phyloP scores from a whole-genome alignment of 345 rosid species.

The Aurinia saxatilis region DNA sequence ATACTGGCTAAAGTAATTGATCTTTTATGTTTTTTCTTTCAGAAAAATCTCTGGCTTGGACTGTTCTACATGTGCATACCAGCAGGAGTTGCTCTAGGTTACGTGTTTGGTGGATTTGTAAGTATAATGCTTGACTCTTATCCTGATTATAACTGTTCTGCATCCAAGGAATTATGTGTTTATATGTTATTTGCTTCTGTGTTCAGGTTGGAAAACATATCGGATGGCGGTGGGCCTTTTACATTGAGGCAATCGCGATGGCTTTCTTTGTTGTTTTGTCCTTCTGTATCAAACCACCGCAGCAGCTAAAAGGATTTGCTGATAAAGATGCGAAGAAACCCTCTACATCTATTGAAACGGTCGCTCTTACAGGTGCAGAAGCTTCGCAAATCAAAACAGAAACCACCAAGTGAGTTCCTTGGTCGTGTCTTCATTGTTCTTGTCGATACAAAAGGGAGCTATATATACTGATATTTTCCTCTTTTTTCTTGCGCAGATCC shows the following conservation, averaged over 20 bases:
- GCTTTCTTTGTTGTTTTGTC: conserved; percentile 68
- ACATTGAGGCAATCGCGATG: conserved; percentile 83
- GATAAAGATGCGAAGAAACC: conserved; percentile 48
- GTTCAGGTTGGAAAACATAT: conserved; percentile 61
- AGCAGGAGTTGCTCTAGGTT: conserved; percentile 83
- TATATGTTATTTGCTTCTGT: background rate
- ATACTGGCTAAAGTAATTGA: background rate
- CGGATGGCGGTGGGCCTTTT: conserved; percentile 81
- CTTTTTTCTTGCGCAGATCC: conserved; percentile 13
- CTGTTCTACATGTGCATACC: conserved; percentile 98
- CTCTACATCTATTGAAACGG: conserved; percentile 37
- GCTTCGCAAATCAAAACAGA: background rate
- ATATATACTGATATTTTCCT: background rate
- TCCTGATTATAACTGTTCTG: background rate
- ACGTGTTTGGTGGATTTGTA: conserved; percentile 87
- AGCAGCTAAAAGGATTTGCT: conserved; percentile 85
- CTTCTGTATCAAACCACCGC: conserved; percentile 74
- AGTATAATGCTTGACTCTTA: conserved; percentile 23
- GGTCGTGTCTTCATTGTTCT: background rate
- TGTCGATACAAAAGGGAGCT: background rate
- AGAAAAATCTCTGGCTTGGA: conserved; percentile 94
- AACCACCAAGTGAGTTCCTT: conserved; percentile 12
- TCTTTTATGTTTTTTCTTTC: background rate
- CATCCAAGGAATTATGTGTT: background rate
- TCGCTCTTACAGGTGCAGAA: conserved; percentile 22